phyloP scores from a whole-genome alignment of 139 green algal genomes.

The Chlorella sp. region DNA sequence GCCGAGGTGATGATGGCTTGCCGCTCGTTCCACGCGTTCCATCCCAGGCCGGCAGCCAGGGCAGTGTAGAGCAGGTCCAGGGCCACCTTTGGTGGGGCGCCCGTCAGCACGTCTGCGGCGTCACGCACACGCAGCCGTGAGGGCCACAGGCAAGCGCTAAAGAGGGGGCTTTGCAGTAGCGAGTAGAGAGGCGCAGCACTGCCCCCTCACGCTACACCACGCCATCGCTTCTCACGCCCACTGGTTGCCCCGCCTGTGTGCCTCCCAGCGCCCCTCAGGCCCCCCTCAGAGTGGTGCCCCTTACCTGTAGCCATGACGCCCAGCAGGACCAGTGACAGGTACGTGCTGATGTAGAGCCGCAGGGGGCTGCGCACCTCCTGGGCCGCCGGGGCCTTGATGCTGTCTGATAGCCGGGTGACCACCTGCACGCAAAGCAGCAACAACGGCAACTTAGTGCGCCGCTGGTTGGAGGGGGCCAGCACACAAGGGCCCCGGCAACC shows the following conservation, averaged over 20 bases:
- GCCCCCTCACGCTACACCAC: not conserved
- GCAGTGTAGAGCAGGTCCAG: not conserved
- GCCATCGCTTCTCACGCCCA: no score
- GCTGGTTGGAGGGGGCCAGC: no score
- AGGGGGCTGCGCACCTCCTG: slow-evolving; percentile 2
- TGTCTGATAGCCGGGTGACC: not conserved
- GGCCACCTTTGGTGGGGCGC: not conserved
- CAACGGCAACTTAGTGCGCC: no score
- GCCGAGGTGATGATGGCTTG: not conserved
- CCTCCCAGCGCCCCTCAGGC: not conserved
- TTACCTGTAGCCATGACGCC: slow-evolving; percentile 1
- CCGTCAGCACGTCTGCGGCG: not conserved
- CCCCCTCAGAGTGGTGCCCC: not conserved
- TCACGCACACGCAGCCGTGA: not conserved
- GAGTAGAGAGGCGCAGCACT: not conserved
- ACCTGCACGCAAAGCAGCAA: no score
- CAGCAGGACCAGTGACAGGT: slow-evolving; percentile 7
- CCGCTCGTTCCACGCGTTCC: not conserved
- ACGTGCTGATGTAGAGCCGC: slow-evolving; percentile 7
- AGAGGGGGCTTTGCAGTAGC: not conserved
- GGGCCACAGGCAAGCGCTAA: not conserved
- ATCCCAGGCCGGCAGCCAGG: not conserved
- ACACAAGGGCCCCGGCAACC: no score
- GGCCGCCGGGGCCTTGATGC: not conserved
- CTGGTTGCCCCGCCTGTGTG: no score